A percentile compares a stretch with the other conserved stretches of the same genome.
Evolutionary conservation across 1,139 yeast genomes (phyloP).

Genomic region (Taphrina sp.): DNA sequence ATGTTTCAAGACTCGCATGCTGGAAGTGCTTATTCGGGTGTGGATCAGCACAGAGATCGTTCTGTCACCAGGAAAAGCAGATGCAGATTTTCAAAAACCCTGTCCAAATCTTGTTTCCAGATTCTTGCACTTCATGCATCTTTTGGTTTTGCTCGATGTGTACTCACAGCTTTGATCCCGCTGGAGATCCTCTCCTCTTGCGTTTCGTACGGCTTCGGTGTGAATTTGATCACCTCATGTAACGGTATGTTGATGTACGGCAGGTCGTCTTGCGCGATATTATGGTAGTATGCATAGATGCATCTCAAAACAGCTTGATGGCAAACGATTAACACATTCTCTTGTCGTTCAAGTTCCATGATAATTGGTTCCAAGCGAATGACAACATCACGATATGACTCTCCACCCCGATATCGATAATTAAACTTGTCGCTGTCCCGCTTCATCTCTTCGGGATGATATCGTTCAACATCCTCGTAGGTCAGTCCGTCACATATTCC

Average conservation of each 20-base stretch:
- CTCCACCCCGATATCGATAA: slow-evolving; percentile 80
- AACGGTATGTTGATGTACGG: slow-evolving; percentile 99
- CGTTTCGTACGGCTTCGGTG: slow-evolving; percentile 90
- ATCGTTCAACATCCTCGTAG: slow-evolving; percentile 76
- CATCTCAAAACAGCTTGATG: slow-evolving; percentile 98
- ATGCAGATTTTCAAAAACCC: not conserved
- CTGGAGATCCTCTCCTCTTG: slow-evolving; percentile 82
- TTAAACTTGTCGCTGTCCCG: slow-evolving; percentile 95
- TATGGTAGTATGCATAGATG: slow-evolving; percentile 96
- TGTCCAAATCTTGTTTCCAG: not conserved
- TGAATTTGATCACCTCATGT: slow-evolving; percentile 79
- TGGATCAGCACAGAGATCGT: not conserved
- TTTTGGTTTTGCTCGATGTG: slow-evolving; percentile 57
- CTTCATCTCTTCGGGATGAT: slow-evolving; percentile 93
- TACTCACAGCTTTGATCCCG: slow-evolving; percentile 94
- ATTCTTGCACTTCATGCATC: slow-evolving; percentile 1
- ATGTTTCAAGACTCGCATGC: no score
- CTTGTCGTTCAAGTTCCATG: slow-evolving; percentile 97
- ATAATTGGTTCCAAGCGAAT: slow-evolving; percentile 92
- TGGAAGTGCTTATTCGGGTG: no score
- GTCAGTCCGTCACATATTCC: slow-evolving; percentile 97
- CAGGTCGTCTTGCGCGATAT: slow-evolving; percentile 92
- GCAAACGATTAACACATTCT: slow-evolving; percentile 88
- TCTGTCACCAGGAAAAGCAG: not conserved
- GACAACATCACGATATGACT: slow-evolving; percentile 91